Percentiles rank a stretch among this genome's conserved stretches.
phyloP scores from a whole-genome alignment of 2,329 filamentous ascomycete genomes.

The Whalleya microplaca region DNA sequence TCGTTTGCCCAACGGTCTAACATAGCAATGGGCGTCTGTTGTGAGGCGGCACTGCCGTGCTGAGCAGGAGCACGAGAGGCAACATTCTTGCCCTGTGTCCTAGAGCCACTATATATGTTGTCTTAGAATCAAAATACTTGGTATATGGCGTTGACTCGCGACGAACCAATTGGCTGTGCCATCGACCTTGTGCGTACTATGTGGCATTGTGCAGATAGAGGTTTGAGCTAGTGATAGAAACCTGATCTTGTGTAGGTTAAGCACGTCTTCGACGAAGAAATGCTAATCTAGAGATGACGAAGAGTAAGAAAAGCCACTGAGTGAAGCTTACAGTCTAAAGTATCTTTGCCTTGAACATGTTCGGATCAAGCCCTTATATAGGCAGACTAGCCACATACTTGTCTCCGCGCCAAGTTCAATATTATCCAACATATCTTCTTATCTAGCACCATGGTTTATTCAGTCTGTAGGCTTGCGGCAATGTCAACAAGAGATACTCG shows the following conservation, averaged over 20 bases:
- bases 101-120: conserved; percentile 18
- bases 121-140: conserved; percentile 20
- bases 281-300: conserved; percentile 1
- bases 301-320: conserved; percentile 24
- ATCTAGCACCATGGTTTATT: conserved; percentile 13
- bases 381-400: conserved; percentile 8
- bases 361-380: conserved; percentile 19
- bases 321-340: conserved; percentile 11
- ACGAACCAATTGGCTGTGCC: conserved; percentile 26
- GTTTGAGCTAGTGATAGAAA: not conserved
- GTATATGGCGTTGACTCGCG: conserved; percentile 7
- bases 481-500: conserved; percentile 18
- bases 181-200: conserved; percentile 24
- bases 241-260: not conserved
- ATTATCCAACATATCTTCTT: conserved; percentile 9
- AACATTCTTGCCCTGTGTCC: not conserved
- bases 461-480: conserved; percentile 12
- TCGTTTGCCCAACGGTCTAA: conserved; percentile 32
- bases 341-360: not conserved
- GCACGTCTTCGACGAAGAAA: conserved; percentile 1
- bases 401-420: conserved; percentile 5
- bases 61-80: conserved; percentile 4
- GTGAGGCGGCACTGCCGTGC: conserved; percentile 1
- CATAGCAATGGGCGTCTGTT: conserved; percentile 26
- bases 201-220: conserved; percentile 27